Evolutionary conservation across 768 basidiomycete species (phyloP).

Genomic region (Strobilomyces dryophilus): DNA sequence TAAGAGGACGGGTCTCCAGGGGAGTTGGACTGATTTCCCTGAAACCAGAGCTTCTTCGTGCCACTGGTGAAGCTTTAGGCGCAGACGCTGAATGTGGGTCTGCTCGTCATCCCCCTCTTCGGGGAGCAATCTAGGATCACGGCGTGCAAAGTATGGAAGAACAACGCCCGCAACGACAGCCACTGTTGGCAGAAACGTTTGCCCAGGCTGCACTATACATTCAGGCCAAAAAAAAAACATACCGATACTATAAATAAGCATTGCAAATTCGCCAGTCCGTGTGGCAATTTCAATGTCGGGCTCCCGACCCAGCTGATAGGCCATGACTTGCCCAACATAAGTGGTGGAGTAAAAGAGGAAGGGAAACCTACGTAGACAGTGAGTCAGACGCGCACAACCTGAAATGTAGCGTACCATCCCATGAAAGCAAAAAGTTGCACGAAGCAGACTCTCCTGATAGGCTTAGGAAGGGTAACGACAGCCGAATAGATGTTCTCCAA

Average conservation of each 20-base stretch:
- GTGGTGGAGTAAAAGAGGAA: slow-evolving; percentile 95
- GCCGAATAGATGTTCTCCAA: slow-evolving; percentile 74
- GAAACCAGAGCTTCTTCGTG: slow-evolving; percentile 75
- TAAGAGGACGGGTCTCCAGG: slow-evolving; percentile 86
- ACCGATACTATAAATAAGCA: slow-evolving; percentile 91
- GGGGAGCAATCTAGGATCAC: slow-evolving; percentile 76
- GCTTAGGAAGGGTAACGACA: slow-evolving; percentile 69
- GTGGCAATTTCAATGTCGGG: slow-evolving; percentile 84
- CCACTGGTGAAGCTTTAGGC: slow-evolving; percentile 73
- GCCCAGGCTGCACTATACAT: not conserved
- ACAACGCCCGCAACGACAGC: slow-evolving; percentile 79
- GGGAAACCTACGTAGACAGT: slow-evolving; percentile 63
- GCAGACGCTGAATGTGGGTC: slow-evolving; percentile 65
- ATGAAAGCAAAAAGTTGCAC: slow-evolving; percentile 96
- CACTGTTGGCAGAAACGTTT: slow-evolving; percentile 42
- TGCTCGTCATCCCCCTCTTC: slow-evolving; percentile 68
- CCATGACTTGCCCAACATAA: slow-evolving; percentile 93
- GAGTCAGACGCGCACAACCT: slow-evolving; percentile 4
- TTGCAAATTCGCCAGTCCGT: slow-evolving; percentile 79
- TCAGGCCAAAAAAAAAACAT: slow-evolving; percentile 1
- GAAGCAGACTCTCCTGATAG: slow-evolving; percentile 84
- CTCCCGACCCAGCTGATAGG: slow-evolving; percentile 64
- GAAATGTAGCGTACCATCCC: slow-evolving; percentile 65
- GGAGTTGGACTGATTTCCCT: slow-evolving; percentile 72
- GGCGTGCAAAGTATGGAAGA: slow-evolving; percentile 75